Evolutionary conservation across 192 early-diverging fungal genomes (phyloP).

Genomic region (Podila verticillata): DNA sequence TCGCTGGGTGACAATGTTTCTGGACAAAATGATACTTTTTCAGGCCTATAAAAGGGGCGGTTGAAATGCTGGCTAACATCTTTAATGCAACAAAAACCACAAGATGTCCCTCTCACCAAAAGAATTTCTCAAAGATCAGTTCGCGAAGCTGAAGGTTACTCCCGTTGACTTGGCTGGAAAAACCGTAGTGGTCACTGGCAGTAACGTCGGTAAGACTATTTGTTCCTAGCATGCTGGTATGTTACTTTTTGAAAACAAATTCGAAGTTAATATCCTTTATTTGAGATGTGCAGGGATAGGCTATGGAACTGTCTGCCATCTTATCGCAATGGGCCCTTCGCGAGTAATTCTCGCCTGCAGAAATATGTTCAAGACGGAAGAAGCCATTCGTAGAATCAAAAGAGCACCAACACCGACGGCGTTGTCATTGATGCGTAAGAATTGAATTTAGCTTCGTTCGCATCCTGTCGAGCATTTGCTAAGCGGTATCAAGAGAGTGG

Average conservation of each 20-base stretch:
- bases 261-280: background rate
- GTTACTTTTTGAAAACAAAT: background rate
- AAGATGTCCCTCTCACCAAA: background rate
- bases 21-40: too few species aligned
- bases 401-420: background rate
- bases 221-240: background rate
- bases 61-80: too few species aligned
- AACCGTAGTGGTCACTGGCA: slow-evolving; percentile 34
- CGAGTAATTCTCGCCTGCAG: slow-evolving; percentile 39
- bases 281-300: slow-evolving; percentile 26
- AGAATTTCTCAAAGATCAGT: slow-evolving; percentile 1
- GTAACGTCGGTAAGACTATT: slow-evolving; percentile 26
- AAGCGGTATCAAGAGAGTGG: slow-evolving; percentile 45
- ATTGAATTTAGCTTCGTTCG: slow-evolving; percentile 40
- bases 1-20: too few species aligned
- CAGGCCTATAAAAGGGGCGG: too few species aligned
- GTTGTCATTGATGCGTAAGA: slow-evolving; percentile 28
- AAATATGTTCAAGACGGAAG: slow-evolving; percentile 18
- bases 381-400: slow-evolving; percentile 14
- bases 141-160: background rate
- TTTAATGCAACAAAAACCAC: slow-evolving; percentile 1
- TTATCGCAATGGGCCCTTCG: slow-evolving; percentile 14
- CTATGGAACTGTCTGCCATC: slow-evolving; percentile 30
- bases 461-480: slow-evolving; percentile 52
- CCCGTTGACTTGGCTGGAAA: slow-evolving; percentile 22